These are phyloP conservation scores for Penicillium crystallinum DNA, from an alignment of 495 filamentous ascomycete species.

Conservation along the genomic window DNA sequence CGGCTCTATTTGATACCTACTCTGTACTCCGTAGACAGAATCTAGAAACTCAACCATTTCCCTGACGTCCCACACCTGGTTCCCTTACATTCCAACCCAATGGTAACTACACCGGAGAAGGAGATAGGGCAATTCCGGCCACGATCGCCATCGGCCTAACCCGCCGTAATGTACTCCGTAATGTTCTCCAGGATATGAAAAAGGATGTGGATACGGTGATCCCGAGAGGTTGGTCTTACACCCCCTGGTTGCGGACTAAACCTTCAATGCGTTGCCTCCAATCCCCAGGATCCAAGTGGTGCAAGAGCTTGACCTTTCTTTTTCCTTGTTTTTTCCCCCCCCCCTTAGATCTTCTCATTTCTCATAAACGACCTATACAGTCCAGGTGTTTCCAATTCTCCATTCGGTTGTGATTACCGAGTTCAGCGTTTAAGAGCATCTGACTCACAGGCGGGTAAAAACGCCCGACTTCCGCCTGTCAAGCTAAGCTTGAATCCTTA, in stretches of 20 bases:
- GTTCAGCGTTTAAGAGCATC: conserved; percentile 14
- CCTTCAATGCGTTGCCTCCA: conserved; percentile 1
- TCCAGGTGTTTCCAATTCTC: conserved; percentile 2
- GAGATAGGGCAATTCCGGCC: conserved; percentile 1
- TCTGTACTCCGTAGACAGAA: background rate
- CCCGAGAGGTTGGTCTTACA: conserved; percentile 13
- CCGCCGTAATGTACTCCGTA: too few relatives aligned
- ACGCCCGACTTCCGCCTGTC: conserved; percentile 15
- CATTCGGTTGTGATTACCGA: conserved; percentile 25
- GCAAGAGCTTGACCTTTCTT: background rate
- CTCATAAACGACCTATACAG: background rate
- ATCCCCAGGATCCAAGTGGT: background rate
- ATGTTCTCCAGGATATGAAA: too few relatives aligned
- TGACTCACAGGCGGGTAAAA: conserved; percentile 21
- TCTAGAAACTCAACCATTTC: background rate
- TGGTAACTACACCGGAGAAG: conserved; percentile 7
- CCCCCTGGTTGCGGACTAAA: conserved; percentile 4
- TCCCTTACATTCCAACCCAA: conserved; percentile 12
- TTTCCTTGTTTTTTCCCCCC: background rate
- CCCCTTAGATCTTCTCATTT: background rate
- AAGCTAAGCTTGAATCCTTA: conserved; percentile 4
- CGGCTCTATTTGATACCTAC: conserved; percentile 3
- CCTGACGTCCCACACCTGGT: conserved; percentile 7
- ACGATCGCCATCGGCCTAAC: background rate
- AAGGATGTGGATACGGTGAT: conserved; percentile 7